Evolutionary conservation across 2,329 filamentous ascomycete species (phyloP), one percentile per base, ranked within the genome.

Genomic region (Phaeosphaeria sp.): DNA sequence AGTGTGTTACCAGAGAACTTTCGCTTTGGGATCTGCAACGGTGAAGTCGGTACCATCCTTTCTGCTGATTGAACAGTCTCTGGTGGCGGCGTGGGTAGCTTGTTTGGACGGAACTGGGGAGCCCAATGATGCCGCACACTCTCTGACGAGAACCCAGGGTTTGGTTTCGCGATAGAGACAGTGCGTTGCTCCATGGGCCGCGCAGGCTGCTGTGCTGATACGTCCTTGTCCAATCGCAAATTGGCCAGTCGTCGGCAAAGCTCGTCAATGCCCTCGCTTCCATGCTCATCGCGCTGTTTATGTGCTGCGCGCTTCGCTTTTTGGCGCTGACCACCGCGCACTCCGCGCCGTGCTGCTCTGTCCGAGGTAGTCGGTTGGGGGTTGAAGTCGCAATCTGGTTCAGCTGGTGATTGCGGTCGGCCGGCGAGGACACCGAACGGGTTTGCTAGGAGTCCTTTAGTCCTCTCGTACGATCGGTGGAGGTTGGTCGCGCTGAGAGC

Each of bases 341-440:
- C 71, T 20, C 68, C 56, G 17, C 66, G 65, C 50, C 60, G 61
- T 49, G 55, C 60, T 21, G 45, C 24, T 27, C 22, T 43, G 5
- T 51, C 15, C 27, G 36, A 50, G 8, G 63, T 33, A 4, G 59
- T 57, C 7, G 64, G 57, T 7, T 51, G 30, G 39, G 69, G 64
- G 43, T 71, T 66, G 49, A 70, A 66, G 11, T 56, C 39, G 63
- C 55, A 67, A 8, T 64, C 59, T 44, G 61, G 62, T n/a, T 66
- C 59, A n/a, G 59, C 54, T 6, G 67, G 46, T 20, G 64, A 52
- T 17, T 62, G 64, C 9, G 66, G 56, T 21, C 66, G 58, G 7
- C 67, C 65, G 13, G 67, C 66, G 20, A 74, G 61, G 25, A 73
- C 48, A 43, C 68, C 69, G 56, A 74, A 73, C 5, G 60, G 69